Evolutionary conservation across 805 yeast species (phyloP).

Genomic region (Suhomyces prunicola): DNA sequence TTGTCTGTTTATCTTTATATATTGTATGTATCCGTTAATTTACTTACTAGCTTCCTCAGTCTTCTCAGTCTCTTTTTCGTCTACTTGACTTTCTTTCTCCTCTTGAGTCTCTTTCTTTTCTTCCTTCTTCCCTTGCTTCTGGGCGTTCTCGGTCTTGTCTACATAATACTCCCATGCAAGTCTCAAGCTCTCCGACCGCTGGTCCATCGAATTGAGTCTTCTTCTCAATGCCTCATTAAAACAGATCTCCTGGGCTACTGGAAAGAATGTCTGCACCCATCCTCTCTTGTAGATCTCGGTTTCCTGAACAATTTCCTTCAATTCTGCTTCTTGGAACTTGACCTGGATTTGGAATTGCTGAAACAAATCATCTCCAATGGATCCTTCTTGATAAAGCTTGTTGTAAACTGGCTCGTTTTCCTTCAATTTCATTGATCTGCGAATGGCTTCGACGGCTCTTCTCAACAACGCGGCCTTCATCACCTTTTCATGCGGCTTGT

Average conservation of each 20-base stretch:
- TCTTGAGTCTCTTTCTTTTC: background rate
- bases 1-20: background rate
- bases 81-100: background rate
- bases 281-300: slow-evolving; percentile 71
- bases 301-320: slow-evolving; percentile 71
- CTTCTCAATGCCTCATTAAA: slow-evolving; percentile 88
- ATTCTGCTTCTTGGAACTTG: slow-evolving; percentile 76
- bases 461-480: slow-evolving; percentile 58
- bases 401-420: slow-evolving; percentile 72
- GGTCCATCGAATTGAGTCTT: slow-evolving; percentile 52
- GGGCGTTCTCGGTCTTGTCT: slow-evolving; percentile 6
- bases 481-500: slow-evolving; percentile 72
- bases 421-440: slow-evolving; percentile 77
- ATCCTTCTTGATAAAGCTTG: slow-evolving; percentile 77
- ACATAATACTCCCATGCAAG: slow-evolving; percentile 34
- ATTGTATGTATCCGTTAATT: background rate
- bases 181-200: slow-evolving; percentile 30
- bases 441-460: slow-evolving; percentile 79
- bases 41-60: background rate
- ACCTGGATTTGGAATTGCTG: slow-evolving; percentile 75
- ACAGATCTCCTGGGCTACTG: slow-evolving; percentile 82
- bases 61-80: background rate
- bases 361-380: slow-evolving; percentile 86
- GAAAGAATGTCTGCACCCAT: slow-evolving; percentile 76
- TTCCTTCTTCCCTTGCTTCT: slow-evolving; percentile 4